Base-by-base conservation (phyloP, 2,329 filamentous ascomycete genomes). In the Dactylella cylindrospora region DNA sequence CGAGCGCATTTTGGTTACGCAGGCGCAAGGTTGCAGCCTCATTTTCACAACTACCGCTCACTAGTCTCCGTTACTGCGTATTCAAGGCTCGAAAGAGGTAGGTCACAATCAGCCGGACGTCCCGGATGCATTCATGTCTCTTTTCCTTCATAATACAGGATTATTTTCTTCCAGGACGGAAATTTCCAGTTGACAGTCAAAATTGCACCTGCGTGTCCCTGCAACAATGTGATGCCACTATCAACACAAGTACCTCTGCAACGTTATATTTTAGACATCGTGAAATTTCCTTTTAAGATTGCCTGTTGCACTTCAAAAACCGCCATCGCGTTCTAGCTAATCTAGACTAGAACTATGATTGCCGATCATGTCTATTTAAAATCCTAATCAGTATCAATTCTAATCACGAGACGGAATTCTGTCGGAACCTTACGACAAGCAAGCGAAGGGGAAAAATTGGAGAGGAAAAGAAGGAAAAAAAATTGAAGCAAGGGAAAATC, bases 31-130 rank as follows among this genome's bases (percentile, higher is more conserved):
- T 46, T 28, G 39, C 35, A 35, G 47, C 39, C 31, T 50, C 31
- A 22, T 23, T 50, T 20, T 32, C 51, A 28, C 40, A 32, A 55
- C 40, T 32, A 19, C 41, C 38, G n/a, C 22, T 19, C 15, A 38
- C 17, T 52, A 39, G 32, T 32, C 28, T 40, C 35, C 20, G 29
- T 51, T 28, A 33, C 38, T 6, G 22, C n/a, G 15, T 39, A 28
- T 33, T 28, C 38, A 15, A 35, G 23, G 20, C n/a, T 49, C 38
- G 13, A 50, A 54, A 44, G 36, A 47, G 57, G 57, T 44, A 62
- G 43, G 43, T 62, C 53, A 62, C 54, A 54, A 54, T 49, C 57
- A 49, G 33, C n/a, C n/a, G n/a, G n/a, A n/a, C n/a, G n/a, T n/a
- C n/a, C n/a, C n/a, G n/a, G n/a, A n/a, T n/a, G n/a, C n/a, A n/a